These are phyloP conservation scores for Kodamaea fukazawae DNA, from an alignment of 805 yeast species.

Conservation along the genomic window DNA sequence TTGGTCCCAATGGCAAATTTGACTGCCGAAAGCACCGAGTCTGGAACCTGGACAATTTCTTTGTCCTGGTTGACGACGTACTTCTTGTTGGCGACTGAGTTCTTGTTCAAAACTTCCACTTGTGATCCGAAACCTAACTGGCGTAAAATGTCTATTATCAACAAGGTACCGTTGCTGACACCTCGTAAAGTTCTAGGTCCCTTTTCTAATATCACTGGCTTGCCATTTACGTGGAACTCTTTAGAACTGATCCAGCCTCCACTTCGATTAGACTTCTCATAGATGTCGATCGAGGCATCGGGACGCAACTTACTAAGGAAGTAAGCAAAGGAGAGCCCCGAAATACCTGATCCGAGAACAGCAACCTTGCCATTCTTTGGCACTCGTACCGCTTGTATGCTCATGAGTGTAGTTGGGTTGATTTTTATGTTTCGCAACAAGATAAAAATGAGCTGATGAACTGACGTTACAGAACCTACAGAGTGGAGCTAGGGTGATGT, in stretches of 20 bases:
- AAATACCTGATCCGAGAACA: slow-evolving; percentile 84
- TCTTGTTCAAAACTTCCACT: slow-evolving; percentile 56
- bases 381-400: neutral
- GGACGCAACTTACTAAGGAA: slow-evolving; percentile 73
- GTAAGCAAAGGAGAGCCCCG: slow-evolving; percentile 75
- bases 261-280: slow-evolving; percentile 51
- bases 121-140: slow-evolving; percentile 48
- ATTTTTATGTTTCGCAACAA: neutral
- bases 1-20: slow-evolving; percentile 39
- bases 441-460: slow-evolving; percentile 3
- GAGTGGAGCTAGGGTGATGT: neutral
- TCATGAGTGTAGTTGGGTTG: slow-evolving; percentile 1
- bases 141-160: slow-evolving; percentile 59
- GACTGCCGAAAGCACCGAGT: slow-evolving; percentile 28
- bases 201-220: slow-evolving; percentile 55
- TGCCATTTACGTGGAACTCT: slow-evolving; percentile 23
- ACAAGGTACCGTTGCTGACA: slow-evolving; percentile 69
- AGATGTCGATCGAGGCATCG: slow-evolving; percentile 61
- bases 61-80: slow-evolving; percentile 52
- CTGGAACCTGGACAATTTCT: slow-evolving; percentile 55
- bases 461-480: neutral
- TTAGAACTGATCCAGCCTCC: slow-evolving; percentile 83
- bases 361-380: slow-evolving; percentile 43
- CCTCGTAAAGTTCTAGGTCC: slow-evolving; percentile 94
- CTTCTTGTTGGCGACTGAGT: slow-evolving; percentile 67